Evolutionary conservation across 352 stramenopile species (phyloP), one percentile per base, ranked within the genome.

Genomic region (Pythium chondricola): DNA sequence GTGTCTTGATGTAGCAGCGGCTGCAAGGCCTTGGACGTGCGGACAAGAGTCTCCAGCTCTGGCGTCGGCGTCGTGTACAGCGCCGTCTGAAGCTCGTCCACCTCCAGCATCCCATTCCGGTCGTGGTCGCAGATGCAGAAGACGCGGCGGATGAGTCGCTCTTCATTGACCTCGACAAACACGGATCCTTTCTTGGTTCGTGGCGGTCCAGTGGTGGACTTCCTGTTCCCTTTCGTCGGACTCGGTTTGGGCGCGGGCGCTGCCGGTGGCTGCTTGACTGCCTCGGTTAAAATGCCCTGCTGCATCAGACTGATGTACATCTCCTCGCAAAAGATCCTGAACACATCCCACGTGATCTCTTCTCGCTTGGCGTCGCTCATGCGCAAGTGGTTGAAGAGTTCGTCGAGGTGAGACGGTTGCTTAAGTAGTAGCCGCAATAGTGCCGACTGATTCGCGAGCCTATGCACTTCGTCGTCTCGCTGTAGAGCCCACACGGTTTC

Each of bases 401-500:
- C 48, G 10, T 66, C 55, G 9, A 72, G 44, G 35, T 57, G 52
- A 5, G 56, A 59, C 20, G 56, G 73, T n/a, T 86, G 73, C 43
- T 86, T 85, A 2, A 85, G 48, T 0, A 85, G 40, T n/a, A 74
- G 24, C 1, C 62, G 61, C 36, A 90, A 48, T 7, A 88, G 48
- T 10, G 56, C 35, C 1, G 78, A 90, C 7, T 55, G 47, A 24
- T 43, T 74, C 10, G 78, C 73, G 3, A 85, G 47, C 11, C 56
- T 40, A 32, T 72, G 63, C 31, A 90, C 58, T 33, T 85, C 73
- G 16, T 65, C 56, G 37, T 90, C 78, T 10, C 70, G 67, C 35
- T 80, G 66, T 24, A 88, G 44, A 10, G 78, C 78, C 74, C 74
- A 90, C 10, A 63, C 48, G 55, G 87, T 80, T 38, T 90, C 75